A percentile compares a stretch with the other conserved stretches of the same genome.
Evolutionary conservation across 371 early-diverging fungal species (phyloP).

Genomic region (Amoeboaphelidium protococcarum): DNA sequence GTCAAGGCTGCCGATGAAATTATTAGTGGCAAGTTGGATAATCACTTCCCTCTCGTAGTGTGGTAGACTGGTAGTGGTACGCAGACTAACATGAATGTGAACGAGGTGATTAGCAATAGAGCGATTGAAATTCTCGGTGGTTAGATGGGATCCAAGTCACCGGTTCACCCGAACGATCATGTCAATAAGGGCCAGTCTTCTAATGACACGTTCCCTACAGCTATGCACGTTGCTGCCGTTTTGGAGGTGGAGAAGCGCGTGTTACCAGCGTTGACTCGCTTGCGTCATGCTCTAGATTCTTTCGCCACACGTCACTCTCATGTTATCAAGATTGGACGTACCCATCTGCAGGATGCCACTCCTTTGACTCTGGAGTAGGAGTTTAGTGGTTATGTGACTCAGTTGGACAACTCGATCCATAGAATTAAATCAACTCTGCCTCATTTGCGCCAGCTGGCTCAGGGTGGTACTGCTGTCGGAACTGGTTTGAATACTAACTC

Average conservation of each 20-base stretch:
- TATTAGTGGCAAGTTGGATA: constrained; percentile 52
- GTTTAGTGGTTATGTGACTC: constrained; percentile 62
- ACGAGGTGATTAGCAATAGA: constrained; percentile 81
- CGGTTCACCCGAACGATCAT: constrained; percentile 91
- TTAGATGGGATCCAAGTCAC: constrained; percentile 56
- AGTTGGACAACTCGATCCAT: constrained; percentile 52
- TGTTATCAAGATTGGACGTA: constrained; percentile 88
- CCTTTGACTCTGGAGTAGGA: constrained; percentile 91
- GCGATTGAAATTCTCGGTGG: constrained; percentile 82
- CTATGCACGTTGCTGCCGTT: constrained; percentile 83
- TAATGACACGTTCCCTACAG: constrained; percentile 94
- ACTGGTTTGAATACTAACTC: constrained; percentile 74
- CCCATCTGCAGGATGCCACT: constrained; percentile 83
- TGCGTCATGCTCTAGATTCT: constrained; percentile 38
- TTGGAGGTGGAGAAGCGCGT: constrained; percentile 44
- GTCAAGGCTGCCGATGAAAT: constrained; percentile 59
- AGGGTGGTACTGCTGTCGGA: constrained; percentile 90
- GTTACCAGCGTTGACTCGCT: constrained; percentile 31
- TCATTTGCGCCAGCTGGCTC: constrained; percentile 58
- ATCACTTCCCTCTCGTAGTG: constrained; percentile 82
- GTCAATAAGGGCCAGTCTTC: constrained; percentile 90
- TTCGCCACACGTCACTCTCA: constrained; percentile 45
- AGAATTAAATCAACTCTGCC: constrained; percentile 50
- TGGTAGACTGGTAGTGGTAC: constrained; percentile 96
- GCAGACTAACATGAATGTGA: constrained; percentile 87